Percentiles rank a stretch among this genome's conserved stretches.
Evolutionary conservation across 139 green algal species (phyloP).

Genomic region (Chlorella sp.): DNA sequence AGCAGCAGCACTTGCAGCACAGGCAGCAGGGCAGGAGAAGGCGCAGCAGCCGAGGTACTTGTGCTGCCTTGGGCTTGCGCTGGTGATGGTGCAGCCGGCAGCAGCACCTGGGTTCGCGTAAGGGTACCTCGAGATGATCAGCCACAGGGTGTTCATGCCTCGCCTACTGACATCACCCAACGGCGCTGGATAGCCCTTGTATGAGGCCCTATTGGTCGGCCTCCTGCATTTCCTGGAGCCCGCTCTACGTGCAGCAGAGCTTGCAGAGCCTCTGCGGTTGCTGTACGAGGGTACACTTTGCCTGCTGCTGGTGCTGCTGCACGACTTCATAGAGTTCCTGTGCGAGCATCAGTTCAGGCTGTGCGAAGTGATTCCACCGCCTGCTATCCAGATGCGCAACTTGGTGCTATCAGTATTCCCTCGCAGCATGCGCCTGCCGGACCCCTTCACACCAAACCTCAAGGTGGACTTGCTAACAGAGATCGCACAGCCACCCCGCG

Average conservation of each 20-base stretch:
- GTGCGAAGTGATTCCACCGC: conserved; percentile 87
- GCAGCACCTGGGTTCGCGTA: too few species aligned
- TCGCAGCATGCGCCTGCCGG: conserved; percentile 92
- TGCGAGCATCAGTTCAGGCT: conserved; percentile 95
- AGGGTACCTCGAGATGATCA: too few species aligned
- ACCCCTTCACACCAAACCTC: conserved; percentile 98
- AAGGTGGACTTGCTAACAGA: conserved; percentile 96
- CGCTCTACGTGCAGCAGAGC: conserved; percentile 73
- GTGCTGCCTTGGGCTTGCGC: too few species aligned
- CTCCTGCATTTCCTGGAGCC: conserved; percentile 96
- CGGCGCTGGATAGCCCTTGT: conserved; percentile 20
- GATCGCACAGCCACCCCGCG: conserved; percentile 72
- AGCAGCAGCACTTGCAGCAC: too few species aligned
- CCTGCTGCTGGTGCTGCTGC: conserved; percentile 96
- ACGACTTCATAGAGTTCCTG: conserved; percentile 99
- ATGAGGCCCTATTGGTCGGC: conserved; percentile 47
- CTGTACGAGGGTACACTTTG: conserved; percentile 96
- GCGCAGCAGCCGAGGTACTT: too few species aligned
- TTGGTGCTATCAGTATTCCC: conserved; percentile 96
- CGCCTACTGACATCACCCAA: conserved; percentile 68
- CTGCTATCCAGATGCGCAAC: conserved; percentile 97
- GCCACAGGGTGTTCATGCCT: too few species aligned
- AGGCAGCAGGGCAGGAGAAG: too few species aligned
- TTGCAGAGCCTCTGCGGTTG: conserved; percentile 7
- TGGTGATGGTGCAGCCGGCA: too few species aligned